Base-by-base conservation (phyloP, 164 flowering plant species). In the Vitis riparia region DNA sequence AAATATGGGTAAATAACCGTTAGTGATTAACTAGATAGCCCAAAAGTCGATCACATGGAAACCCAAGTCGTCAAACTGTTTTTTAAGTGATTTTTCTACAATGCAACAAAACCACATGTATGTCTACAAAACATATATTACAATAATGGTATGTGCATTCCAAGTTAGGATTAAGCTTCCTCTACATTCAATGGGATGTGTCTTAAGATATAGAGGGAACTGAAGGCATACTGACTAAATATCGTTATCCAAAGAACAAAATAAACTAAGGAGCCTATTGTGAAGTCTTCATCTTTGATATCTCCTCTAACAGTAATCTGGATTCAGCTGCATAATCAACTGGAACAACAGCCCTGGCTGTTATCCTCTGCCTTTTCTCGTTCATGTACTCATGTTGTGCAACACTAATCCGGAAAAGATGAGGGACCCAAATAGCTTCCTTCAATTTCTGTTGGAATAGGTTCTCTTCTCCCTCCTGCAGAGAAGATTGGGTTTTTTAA, bases 301-400 rank as follows among this genome's bases (percentile, higher is more conserved):
- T 85, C 75, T 90, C 91, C 69, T 89, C 97, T 32, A 93, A 78
- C 71, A 96, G 73, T 68, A 71, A 78, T 71, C 73, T 89, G 15
- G 98, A 85, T 81, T 93, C 99, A 64, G 89, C 86, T 53, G 88
- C 91, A 87, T 79, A 93, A 76, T 96, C 95, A 69, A 89, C 71
- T 10, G 89, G 86, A 64, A 86, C 88, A 67, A 85, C 83, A 23
- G 85, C 66, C 74, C 79, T 86, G 17, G 75, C 78, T 1, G 94
- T 89, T 47, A 89, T 80, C 82, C 94, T 83, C 63, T 89, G 91
- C 69, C 92, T 85, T 73, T 86, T 93, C 81, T 92, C 97, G 49
- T 71, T 77, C 74, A 81, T 91, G 80, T 91, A 96, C 56, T 93
- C 99, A 10, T 83, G 70, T 69, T 79, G 91, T 7, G 85, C 30